Conservation (phyloP, 129 eudicot species). For the Heracleum sosnowskyi region DNA sequence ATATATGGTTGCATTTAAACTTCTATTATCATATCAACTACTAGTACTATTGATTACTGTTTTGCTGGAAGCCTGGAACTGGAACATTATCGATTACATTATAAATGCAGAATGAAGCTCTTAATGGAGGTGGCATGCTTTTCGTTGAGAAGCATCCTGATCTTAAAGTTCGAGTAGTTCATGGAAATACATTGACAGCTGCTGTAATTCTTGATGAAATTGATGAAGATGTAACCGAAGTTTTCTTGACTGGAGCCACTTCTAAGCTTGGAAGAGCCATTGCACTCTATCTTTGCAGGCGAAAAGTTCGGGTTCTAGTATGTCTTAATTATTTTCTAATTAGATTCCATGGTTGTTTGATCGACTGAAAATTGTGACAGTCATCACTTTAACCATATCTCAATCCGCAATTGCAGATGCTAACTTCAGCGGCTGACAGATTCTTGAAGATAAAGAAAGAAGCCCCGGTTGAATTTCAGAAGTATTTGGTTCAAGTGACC, state of each 20-base stretch:
- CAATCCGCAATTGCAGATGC: conserved; percentile 46
- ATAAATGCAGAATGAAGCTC: conserved; percentile 60
- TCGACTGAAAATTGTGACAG: background rate
- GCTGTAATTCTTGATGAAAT: conserved; percentile 78
- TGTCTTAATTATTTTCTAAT: background rate
- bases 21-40: background rate
- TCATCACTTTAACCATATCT: too few species aligned
- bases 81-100: background rate
- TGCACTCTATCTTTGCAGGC: conserved; percentile 72
- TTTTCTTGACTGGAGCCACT: conserved; percentile 85
- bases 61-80: background rate
- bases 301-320: conserved; percentile 71
- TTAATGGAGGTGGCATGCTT: conserved; percentile 84
- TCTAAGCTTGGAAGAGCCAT: conserved; percentile 98
- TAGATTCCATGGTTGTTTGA: background rate
- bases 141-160: conserved; percentile 79
- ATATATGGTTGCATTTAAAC: background rate
- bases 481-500: conserved; percentile 72
- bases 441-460: conserved; percentile 70
- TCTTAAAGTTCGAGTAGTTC: conserved; percentile 76
- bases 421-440: conserved; percentile 70
- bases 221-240: conserved; percentile 55
- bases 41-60: background rate
- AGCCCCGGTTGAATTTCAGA: conserved; percentile 58
- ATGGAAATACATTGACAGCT: conserved; percentile 89